phyloP scores from a whole-genome alignment of 2,329 filamentous ascomycete species.

The Hypoxylon sp. region DNA sequence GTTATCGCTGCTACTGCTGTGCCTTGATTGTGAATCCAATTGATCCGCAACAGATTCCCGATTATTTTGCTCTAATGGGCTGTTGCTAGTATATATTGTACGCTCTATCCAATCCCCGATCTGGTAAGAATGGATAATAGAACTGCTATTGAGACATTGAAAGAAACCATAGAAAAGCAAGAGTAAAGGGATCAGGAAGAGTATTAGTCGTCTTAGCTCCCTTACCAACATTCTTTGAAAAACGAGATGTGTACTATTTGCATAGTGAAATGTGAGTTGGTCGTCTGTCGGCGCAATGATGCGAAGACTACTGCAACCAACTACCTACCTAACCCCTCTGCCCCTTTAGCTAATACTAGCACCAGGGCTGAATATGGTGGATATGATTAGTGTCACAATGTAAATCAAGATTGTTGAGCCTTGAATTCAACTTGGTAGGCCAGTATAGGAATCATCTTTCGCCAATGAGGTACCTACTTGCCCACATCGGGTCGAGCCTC shows the following conservation, averaged over 20 bases:
- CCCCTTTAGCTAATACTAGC: not conserved
- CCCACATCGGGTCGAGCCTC: not conserved
- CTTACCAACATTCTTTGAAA: constrained; percentile 22
- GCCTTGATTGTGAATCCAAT: not conserved
- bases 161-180: constrained; percentile 17
- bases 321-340: too few relatives aligned
- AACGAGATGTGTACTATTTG: not conserved
- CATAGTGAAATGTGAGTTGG: not conserved
- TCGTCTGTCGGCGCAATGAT: not conserved
- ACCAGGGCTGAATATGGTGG: not conserved
- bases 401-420: not conserved
- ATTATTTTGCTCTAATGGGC: not conserved
- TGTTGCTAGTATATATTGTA: not conserved
- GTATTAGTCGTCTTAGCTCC: constrained; percentile 19
- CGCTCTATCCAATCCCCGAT: constrained; percentile 3
- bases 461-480: not conserved
- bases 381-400: not conserved
- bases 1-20: not conserved
- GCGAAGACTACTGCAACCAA: not conserved
- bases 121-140: not conserved
- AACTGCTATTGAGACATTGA: not conserved
- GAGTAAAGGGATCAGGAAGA: constrained; percentile 9
- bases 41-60: not conserved
- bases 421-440: not conserved
- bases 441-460: not conserved